These are phyloP conservation scores for Volutella citrinella DNA, from an alignment of 2,329 filamentous ascomycete species.

Conservation along the genomic window DNA sequence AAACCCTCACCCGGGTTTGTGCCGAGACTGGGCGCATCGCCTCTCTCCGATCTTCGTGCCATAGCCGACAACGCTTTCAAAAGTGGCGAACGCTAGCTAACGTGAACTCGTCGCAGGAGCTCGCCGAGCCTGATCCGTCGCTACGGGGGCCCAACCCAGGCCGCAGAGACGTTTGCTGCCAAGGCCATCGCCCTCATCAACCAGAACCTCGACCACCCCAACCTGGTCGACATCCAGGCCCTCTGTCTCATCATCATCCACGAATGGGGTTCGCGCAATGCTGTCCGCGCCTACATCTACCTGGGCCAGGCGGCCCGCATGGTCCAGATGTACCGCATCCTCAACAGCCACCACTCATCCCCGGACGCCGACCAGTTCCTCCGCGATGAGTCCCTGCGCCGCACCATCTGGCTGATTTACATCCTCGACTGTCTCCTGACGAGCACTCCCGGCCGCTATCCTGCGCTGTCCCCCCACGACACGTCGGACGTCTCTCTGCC, in stretches of 20 bases:
- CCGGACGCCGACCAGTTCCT: constrained; percentile 57
- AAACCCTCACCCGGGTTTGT: constrained; percentile 16
- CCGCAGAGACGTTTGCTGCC: constrained; percentile 57
- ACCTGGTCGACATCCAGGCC: constrained; percentile 59
- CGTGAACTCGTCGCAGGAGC: too few relatives aligned
- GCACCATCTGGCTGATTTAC: constrained; percentile 61
- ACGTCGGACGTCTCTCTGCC: constrained; percentile 55
- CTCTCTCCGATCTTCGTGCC: constrained; percentile 8
- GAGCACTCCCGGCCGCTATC: constrained; percentile 58
- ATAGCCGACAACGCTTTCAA: too few relatives aligned
- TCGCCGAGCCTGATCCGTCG: constrained; percentile 56
- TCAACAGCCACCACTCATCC: constrained; percentile 51
- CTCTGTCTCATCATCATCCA: constrained; percentile 60
- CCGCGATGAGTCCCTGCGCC: constrained; percentile 59
- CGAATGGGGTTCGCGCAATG: constrained; percentile 61
- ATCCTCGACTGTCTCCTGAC: constrained; percentile 61
- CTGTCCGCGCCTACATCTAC: constrained; percentile 61
- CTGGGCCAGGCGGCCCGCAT: constrained; percentile 61
- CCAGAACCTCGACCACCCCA: constrained; percentile 57
- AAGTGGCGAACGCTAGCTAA: too few relatives aligned
- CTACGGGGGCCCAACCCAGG: constrained; percentile 53
- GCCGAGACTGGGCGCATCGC: constrained; percentile 19
- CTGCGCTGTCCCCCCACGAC: constrained; percentile 53
- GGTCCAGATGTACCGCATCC: constrained; percentile 62
- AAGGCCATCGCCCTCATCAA: constrained; percentile 58